Conservation (phyloP, 2,329 filamentous ascomycete genomes). For the Colletotrichum spaethianum region DNA sequence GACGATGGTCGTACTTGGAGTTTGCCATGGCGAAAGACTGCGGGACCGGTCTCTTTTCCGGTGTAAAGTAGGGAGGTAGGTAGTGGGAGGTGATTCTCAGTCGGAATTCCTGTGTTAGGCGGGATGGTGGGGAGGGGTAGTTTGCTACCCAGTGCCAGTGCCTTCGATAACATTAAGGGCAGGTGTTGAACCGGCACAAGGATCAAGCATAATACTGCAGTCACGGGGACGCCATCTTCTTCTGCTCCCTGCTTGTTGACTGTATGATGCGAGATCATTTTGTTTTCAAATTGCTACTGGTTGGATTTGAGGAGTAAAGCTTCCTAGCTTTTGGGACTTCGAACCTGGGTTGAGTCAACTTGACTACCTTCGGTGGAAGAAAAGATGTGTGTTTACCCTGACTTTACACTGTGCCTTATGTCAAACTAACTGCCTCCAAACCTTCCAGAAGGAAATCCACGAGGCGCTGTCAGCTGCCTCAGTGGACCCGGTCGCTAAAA, state of each 20-base stretch:
- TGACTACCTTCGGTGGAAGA: neutral
- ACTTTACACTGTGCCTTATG: neutral
- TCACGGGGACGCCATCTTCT: neutral
- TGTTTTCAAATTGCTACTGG: neutral
- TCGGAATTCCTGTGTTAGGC: conserved; percentile 8
- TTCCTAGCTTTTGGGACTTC: neutral
- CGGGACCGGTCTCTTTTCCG: neutral
- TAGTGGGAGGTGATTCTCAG: conserved; percentile 6
- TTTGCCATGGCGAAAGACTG: conserved; percentile 62
- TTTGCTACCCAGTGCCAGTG: conserved; percentile 4
- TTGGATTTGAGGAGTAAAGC: neutral
- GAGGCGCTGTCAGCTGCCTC: neutral
- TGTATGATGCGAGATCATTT: neutral
- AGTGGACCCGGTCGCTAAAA: conserved; percentile 31
- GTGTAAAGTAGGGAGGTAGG: neutral
- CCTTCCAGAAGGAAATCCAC: neutral
- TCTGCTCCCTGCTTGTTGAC: neutral
- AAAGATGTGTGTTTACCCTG: neutral
- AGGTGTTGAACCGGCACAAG: neutral
- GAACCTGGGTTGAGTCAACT: neutral
- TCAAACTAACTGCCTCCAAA: neutral
- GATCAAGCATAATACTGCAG: neutral
- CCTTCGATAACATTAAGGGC: neutral
- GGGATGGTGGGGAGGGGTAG: conserved; percentile 43
- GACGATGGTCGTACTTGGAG: conserved; percentile 60